Percentiles rank a stretch among this genome's conserved stretches.
Conservation (phyloP, 2,329 filamentous ascomycete species). For the Fonsecaea monophora region DNA sequence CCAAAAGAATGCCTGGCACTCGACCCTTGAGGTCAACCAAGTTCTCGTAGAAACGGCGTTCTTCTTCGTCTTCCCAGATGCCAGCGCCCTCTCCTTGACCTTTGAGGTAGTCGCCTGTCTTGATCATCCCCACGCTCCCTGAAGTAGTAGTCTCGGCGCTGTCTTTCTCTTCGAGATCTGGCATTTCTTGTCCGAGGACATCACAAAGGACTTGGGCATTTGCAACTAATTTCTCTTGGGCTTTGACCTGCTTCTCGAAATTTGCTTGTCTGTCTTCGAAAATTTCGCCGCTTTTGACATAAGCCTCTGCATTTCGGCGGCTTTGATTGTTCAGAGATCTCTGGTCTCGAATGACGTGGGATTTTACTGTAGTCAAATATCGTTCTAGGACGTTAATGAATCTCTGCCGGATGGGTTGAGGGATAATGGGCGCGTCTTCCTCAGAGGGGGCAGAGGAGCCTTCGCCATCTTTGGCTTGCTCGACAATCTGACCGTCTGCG, state of each 20-base stretch:
- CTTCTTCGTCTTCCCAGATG: constrained; percentile 98
- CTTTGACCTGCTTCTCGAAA: constrained; percentile 91
- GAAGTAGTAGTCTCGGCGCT: constrained; percentile 69
- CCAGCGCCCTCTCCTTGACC: constrained; percentile 89
- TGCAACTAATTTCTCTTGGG: constrained; percentile 85
- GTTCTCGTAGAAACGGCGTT: constrained; percentile 97
- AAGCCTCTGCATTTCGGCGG: constrained; percentile 94
- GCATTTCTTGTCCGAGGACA: constrained; percentile 88
- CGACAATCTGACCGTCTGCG: constrained; percentile 74
- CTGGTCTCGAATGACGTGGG: constrained; percentile 87
- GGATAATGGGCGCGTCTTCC: constrained; percentile 75
- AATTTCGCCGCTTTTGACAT: constrained; percentile 97
- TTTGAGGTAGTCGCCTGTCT: constrained; percentile 89
- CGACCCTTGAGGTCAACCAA: constrained; percentile 93
- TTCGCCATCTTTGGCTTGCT: constrained; percentile 57
- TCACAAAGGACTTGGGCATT: constrained; percentile 94
- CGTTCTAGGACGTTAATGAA: constrained; percentile 84
- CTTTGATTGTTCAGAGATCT: constrained; percentile 85
- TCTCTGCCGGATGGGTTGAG: constrained; percentile 78
- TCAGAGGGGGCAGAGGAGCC: constrained; percentile 45
- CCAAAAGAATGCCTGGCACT: constrained; percentile 89
- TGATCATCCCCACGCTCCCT: constrained; percentile 88
- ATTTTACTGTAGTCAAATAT: constrained; percentile 93
- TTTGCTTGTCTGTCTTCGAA: constrained; percentile 97
- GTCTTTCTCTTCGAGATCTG: constrained; percentile 84